These are phyloP conservation scores for Talinum fruticosum DNA, from an alignment of 148 eudicot genomes.

Conservation along the genomic window DNA sequence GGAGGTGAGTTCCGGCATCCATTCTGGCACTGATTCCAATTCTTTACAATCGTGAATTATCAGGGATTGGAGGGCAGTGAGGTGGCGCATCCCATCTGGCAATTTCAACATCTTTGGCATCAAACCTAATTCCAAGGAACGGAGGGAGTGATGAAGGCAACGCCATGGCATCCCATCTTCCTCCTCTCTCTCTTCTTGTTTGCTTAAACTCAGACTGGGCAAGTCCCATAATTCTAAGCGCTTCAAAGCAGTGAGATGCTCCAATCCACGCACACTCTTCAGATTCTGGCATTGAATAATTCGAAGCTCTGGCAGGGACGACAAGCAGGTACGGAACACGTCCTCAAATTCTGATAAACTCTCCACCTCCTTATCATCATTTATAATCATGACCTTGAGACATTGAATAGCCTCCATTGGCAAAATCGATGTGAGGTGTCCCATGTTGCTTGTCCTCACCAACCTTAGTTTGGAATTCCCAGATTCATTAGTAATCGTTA, in stretches of 20 bases:
- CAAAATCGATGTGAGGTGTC: neutral
- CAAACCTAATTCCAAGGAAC: neutral
- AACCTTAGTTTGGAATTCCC: neutral
- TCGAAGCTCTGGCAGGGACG: neutral
- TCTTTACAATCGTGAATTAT: neutral
- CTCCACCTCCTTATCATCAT: neutral
- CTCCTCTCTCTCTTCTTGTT: neutral
- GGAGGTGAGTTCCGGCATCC: neutral
- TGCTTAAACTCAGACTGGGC: neutral
- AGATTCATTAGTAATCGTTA: neutral
- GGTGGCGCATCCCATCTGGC: slow-evolving; percentile 15
- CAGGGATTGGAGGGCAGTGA: slow-evolving; percentile 17
- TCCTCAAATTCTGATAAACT: neutral
- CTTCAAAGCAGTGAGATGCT: neutral
- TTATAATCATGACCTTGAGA: neutral
- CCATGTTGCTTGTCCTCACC: neutral
- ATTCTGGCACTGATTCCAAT: slow-evolving; percentile 6
- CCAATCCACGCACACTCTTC: neutral
- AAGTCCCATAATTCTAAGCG: rapidly evolving
- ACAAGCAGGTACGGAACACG: neutral
- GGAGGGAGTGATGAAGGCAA: neutral
- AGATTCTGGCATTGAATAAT: neutral
- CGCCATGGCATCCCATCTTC: slow-evolving; percentile 13
- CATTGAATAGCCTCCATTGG: neutral
- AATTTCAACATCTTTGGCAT: neutral